Evolutionary conservation across 345 rosid species (phyloP).

Genomic region (Acer yangbiense): DNA sequence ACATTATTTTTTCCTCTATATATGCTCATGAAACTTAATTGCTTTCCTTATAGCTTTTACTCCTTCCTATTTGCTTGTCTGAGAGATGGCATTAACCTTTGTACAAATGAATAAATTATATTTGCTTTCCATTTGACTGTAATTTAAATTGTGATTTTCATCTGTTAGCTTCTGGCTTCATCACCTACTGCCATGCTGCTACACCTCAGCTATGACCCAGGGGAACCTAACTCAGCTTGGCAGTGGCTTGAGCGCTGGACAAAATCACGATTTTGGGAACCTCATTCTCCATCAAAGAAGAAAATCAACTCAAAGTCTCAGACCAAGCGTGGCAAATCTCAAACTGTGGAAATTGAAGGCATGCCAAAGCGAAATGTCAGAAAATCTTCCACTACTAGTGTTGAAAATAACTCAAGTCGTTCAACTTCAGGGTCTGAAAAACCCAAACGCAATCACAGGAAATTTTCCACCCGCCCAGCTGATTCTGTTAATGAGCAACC

Average conservation of each 20-base stretch:
- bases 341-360: slow-evolving; percentile 38
- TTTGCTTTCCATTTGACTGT: not conserved
- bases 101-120: too few species aligned
- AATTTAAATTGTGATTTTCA: slow-evolving; percentile 21
- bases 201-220: slow-evolving; percentile 48
- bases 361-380: slow-evolving; percentile 46
- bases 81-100: not conserved
- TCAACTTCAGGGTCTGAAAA: slow-evolving; percentile 43
- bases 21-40: not conserved
- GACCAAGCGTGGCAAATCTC: slow-evolving; percentile 38
- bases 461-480: slow-evolving; percentile 34
- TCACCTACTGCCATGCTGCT: slow-evolving; percentile 47
- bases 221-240: slow-evolving; percentile 60
- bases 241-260: slow-evolving; percentile 87
- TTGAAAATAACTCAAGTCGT: slow-evolving; percentile 43
- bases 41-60: not conserved
- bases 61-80: not conserved
- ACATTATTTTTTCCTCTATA: not conserved
- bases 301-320: slow-evolving; percentile 32
- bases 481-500: slow-evolving; percentile 46
- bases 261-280: slow-evolving; percentile 53
- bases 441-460: slow-evolving; percentile 50
- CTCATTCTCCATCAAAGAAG: slow-evolving; percentile 41
- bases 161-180: slow-evolving; percentile 62
- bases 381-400: slow-evolving; percentile 41